phyloP scores from a whole-genome alignment of 441 rosid genomes.

The Brassica balearica region DNA sequence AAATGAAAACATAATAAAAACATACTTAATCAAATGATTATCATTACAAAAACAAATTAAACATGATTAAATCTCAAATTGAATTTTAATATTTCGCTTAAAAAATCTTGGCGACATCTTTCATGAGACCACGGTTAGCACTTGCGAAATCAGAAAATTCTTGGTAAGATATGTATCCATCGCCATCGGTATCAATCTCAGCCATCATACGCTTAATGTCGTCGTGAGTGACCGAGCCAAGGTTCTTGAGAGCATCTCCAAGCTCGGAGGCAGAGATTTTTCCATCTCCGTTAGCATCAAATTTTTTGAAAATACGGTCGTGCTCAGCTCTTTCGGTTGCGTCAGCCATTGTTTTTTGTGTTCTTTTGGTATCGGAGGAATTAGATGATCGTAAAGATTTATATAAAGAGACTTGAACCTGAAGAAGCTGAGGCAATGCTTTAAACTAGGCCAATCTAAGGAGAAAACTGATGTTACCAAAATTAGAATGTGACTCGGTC shows the following conservation, averaged over 20 bases:
- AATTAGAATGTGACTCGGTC: slow-evolving; percentile 41
- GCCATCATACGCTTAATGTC: slow-evolving; percentile 85
- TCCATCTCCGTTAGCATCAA: slow-evolving; percentile 85
- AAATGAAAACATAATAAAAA: background rate
- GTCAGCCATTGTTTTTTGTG: slow-evolving; percentile 55
- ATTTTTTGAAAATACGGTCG: slow-evolving; percentile 77
- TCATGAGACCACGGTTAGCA: slow-evolving; percentile 78
- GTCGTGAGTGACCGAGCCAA: slow-evolving; percentile 58
- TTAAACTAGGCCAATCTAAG: slow-evolving; percentile 30
- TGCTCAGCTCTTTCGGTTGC: slow-evolving; percentile 58
- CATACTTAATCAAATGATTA: background rate
- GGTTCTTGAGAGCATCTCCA: slow-evolving; percentile 69
- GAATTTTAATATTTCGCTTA: background rate
- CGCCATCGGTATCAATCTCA: slow-evolving; percentile 87
- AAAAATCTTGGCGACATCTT: slow-evolving; percentile 43
- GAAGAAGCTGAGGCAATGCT: slow-evolving; percentile 42
- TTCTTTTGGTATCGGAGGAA: slow-evolving; percentile 29
- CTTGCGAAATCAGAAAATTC: slow-evolving; percentile 71
- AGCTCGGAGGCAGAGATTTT: slow-evolving; percentile 76
- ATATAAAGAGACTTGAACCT: slow-evolving; percentile 33
- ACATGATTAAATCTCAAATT: background rate
- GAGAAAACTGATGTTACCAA: slow-evolving; percentile 31
- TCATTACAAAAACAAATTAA: background rate
- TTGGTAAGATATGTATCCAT: slow-evolving; percentile 72
- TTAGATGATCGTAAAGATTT: slow-evolving; percentile 4